Evolutionary conservation across 495 filamentous ascomycete species (phyloP).

Genomic region (Amniculicola lignicola): DNA sequence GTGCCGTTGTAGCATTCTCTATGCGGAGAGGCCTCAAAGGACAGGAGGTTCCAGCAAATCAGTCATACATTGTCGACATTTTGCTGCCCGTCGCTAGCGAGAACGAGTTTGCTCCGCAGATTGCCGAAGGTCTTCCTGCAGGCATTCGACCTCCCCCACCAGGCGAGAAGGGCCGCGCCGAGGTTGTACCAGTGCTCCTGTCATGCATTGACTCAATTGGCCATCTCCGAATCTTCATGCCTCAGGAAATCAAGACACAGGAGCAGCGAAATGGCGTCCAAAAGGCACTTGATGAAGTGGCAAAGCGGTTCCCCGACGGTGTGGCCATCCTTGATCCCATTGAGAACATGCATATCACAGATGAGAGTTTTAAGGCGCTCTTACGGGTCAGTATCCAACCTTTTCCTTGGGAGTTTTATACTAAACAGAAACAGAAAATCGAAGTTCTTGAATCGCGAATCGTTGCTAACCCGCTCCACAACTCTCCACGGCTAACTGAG

Average conservation of each 20-base stretch:
- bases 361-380: slow-evolving; percentile 88
- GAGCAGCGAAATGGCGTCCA: slow-evolving; percentile 63
- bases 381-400: slow-evolving; percentile 58
- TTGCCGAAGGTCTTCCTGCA: slow-evolving; percentile 58
- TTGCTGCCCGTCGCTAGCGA: slow-evolving; percentile 65
- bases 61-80: slow-evolving; percentile 78
- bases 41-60: slow-evolving; percentile 63
- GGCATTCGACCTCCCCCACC: slow-evolving; percentile 60
- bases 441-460: slow-evolving; percentile 92
- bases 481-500: slow-evolving; percentile 74
- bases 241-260: slow-evolving; percentile 62
- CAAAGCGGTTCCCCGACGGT: slow-evolving; percentile 87
- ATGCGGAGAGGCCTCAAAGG: slow-evolving; percentile 58
- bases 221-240: slow-evolving; percentile 73
- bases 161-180: slow-evolving; percentile 70
- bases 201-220: slow-evolving; percentile 75
- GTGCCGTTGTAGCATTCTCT: slow-evolving; percentile 70
- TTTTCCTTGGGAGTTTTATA: neutral
- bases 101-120: slow-evolving; percentile 55
- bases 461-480: slow-evolving; percentile 83
- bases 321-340: slow-evolving; percentile 84
- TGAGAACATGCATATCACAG: slow-evolving; percentile 89
- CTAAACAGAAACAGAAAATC: slow-evolving; percentile 64
- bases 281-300: slow-evolving; percentile 68
- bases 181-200: slow-evolving; percentile 82